Conservation (phyloP, 2,329 filamentous ascomycete species). For the Penicillium expansum region DNA sequence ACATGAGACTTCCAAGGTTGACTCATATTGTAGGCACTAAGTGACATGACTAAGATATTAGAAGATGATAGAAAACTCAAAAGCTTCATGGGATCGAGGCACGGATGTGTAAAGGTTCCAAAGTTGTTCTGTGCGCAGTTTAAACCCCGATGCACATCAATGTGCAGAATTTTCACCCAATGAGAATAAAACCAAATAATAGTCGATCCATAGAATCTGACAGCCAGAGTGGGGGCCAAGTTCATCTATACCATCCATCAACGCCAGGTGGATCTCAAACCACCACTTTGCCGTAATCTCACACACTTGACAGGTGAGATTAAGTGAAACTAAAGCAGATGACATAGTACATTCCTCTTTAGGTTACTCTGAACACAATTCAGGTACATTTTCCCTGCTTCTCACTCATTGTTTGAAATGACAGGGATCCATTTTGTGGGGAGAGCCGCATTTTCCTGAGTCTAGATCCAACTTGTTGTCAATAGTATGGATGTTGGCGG, state of each 20-base stretch:
- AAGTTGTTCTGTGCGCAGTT: neutral
- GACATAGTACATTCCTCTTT: neutral
- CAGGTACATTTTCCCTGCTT: neutral
- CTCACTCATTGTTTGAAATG: neutral
- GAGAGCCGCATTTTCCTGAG: neutral
- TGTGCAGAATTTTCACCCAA: neutral
- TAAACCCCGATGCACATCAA: neutral
- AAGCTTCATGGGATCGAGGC: neutral
- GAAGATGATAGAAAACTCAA: neutral
- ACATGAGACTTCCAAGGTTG: neutral
- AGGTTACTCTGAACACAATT: too few species aligned
- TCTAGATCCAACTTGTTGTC: neutral
- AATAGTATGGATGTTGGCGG: neutral
- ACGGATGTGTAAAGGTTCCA: neutral
- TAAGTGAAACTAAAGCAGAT: neutral
- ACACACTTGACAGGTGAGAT: neutral
- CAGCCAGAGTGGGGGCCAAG: neutral
- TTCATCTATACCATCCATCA: conserved; percentile 5
- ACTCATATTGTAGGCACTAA: neutral
- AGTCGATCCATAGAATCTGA: neutral
- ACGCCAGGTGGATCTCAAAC: neutral
- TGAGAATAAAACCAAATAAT: neutral
- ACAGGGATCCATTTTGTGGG: neutral
- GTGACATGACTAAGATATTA: neutral
- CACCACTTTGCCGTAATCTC: neutral